Conservation (phyloP, 2,329 filamentous ascomycete species). For the Onygena corvina region DNA sequence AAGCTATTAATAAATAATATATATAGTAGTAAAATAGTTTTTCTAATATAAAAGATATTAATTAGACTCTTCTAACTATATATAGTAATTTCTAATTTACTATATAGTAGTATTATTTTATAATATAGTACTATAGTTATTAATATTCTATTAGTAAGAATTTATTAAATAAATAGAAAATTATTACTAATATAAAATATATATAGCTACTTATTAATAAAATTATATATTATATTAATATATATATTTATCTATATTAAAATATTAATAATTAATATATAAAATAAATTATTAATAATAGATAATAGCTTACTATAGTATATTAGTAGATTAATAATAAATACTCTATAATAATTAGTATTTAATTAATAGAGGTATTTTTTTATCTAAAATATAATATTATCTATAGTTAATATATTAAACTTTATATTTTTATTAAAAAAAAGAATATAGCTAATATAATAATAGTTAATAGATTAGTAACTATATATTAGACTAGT, state of each 20-base stretch:
- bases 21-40: not conserved
- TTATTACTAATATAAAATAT: no score
- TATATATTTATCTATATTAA: not conserved
- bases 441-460: not conserved
- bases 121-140: not conserved
- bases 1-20: not conserved
- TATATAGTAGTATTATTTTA: not conserved
- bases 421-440: not conserved
- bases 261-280: not conserved
- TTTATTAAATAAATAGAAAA: no score
- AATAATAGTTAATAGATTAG: not conserved
- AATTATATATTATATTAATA: not conserved
- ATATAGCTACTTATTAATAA: not conserved
- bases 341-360: not conserved
- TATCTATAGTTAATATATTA: not conserved
- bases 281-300: not conserved
- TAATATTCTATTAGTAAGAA: not conserved
- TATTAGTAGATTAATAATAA: not conserved
- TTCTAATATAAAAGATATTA: not conserved
- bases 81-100: not conserved
- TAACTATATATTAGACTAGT: no score
- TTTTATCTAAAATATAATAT: not conserved
- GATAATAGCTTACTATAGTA: no score
- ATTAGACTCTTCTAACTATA: not conserved
- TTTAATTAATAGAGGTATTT: not conserved